Evolutionary conservation across 169 alveolate species (phyloP), one percentile per base, ranked within the genome.

Genomic region (Neospora caninum): DNA sequence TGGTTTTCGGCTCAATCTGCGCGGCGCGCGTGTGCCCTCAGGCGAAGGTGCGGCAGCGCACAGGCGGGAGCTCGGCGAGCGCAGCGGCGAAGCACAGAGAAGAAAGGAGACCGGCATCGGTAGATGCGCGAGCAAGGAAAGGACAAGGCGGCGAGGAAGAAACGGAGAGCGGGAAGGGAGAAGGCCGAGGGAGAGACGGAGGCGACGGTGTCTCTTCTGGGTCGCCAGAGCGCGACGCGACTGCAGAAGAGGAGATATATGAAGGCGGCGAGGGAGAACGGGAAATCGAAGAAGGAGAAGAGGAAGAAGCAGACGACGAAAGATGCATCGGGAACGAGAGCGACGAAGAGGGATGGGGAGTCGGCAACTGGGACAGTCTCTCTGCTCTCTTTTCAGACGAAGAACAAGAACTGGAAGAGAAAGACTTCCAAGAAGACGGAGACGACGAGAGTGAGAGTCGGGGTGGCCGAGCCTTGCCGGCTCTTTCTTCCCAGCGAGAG

Each of bases 291-390:
- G 42, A 31, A 73, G 84, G 84, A 2, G 84, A 36, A n/a, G 84
- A 73, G 84, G 42, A 34, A 73, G 84, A 73, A 73, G 84, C 43
- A 18, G 84, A 36, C 43, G 84, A 73, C 49, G 84, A 73, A n/a
- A 13, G 45, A 22, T 10, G 45, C 39, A n/a, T 73, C 49, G 84
- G 42, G 1, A 36, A n/a, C 39, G 84, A 73, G 42, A 36, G 42
- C 20, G 84, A 73, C 1, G 45, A 73, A 13, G 45, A n/a, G 16
- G 84, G n/a, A 10, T 36, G 84, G 84, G 42, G 84, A n/a, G 84
- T 4, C 49, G 42, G 84, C 84, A n/a, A 36, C 25, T 31, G 45
- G 42, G 84, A 18, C 25, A 13, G 39, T 9, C 39, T 31, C 25
- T 31, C 84, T 6, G 38, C 84, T 18, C 49, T 36, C 1, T 31